phyloP scores from a whole-genome alignment of 352 stramenopile species.

The Phytophthora cactorum region DNA sequence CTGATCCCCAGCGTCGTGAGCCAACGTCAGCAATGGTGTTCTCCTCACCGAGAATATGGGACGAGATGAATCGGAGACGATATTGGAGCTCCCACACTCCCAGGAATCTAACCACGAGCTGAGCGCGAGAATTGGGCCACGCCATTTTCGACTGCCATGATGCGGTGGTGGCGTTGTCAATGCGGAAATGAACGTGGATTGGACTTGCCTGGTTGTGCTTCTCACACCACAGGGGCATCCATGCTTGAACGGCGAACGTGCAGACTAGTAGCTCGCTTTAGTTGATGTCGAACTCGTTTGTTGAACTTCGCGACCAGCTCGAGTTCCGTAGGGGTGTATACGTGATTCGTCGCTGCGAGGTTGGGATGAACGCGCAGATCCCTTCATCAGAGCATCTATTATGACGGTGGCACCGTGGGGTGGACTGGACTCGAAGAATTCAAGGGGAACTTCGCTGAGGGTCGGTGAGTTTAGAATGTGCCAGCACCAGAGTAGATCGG shows the following conservation, averaged over 20 bases:
- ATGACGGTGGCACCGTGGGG: neutral
- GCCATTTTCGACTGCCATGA: neutral
- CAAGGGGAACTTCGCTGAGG: neutral
- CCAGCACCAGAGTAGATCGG: neutral
- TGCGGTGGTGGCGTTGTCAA: neutral
- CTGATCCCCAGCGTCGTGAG: too few species aligned
- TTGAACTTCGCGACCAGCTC: neutral
- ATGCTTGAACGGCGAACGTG: conserved; percentile 7
- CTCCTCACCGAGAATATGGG: conserved; percentile 1
- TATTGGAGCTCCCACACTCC: neutral
- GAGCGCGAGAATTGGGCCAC: neutral
- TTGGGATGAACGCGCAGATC: neutral
- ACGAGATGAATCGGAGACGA: conserved; percentile 6
- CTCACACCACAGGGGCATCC: neutral
- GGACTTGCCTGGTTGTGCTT: neutral
- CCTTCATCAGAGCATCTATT: neutral
- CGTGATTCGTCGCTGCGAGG: neutral
- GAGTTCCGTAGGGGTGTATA: neutral
- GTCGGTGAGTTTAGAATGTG: neutral
- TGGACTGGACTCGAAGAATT: neutral
- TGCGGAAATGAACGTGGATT: neutral
- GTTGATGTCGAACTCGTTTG: conserved; percentile 33
- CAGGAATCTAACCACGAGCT: conserved; percentile 3
- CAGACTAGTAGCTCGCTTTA: conserved; percentile 25
- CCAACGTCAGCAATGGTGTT: neutral